Base-by-base conservation (phyloP, 2,329 filamentous ascomycete genomes). In the Oidium heveae region DNA sequence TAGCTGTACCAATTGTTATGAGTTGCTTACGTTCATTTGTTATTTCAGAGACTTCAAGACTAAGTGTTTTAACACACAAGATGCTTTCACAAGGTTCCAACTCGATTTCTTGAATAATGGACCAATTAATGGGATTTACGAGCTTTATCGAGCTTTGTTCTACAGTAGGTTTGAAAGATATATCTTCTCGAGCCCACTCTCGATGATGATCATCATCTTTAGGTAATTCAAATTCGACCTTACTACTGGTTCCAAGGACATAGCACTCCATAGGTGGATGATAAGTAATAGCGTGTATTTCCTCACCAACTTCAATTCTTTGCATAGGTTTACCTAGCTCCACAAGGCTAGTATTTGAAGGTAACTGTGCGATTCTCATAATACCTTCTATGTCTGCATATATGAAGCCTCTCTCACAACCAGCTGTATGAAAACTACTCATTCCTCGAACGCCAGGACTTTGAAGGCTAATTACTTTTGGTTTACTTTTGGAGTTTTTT, bases 1-100 rank as follows among this genome's bases (percentile, higher is more conserved):
- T 75, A 1, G 86, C 82, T 0, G 89, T 94, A 15, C 89, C 91
- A 1, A 95, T 81, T 0, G 82, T 79, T 53, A 98, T 75, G 50
- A 96, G 74, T 63, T 84, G 81, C 62, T 80, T 83, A 16, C 86
- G 80, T 65, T 94, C 84, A 64, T 91, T 86, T 0, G 87, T 95
- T 36, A 82, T 79, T 67, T 98, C 91, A 0, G 88, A 95, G 8
- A 94, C 74, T 66, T 96, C 91, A 15, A 98, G 76, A 55, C 84
- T 82, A 41, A 96, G 74, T 4, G 83, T 82, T 65, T 89, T 81
- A 62, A 96, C 77, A 57, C 83, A 86, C 64, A 91, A 81, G 15
- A 94, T 73, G 13, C 79, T 76, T 68, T 95, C 89, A 58, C 75
- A 80, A 0, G 77, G 70, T 54, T 88, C 84, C 59, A 94, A 74